These are phyloP conservation scores for Rhizopus microsporus DNA, from an alignment of 371 early-diverging fungal genomes.

Conservation along the genomic window DNA sequence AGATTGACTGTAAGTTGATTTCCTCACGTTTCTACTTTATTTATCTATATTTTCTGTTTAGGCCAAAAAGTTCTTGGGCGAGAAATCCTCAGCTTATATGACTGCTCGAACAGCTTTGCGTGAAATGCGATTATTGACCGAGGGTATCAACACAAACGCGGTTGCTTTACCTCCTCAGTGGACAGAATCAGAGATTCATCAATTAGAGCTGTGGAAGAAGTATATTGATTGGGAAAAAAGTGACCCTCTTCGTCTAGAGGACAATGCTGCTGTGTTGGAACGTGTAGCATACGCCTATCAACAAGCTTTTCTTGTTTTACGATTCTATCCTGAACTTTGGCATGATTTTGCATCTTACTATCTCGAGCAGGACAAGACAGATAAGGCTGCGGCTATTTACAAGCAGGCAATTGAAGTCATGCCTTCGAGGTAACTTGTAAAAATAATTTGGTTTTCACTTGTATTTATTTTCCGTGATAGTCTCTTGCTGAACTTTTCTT, in stretches of 20 bases:
- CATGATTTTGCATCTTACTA: slow-evolving; percentile 68
- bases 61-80: slow-evolving; percentile 88
- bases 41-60: slow-evolving; percentile 11
- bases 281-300: slow-evolving; percentile 87
- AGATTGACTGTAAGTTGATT: slow-evolving; percentile 66
- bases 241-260: slow-evolving; percentile 85
- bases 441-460: neutral
- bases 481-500: slow-evolving; percentile 79
- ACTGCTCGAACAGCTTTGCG: slow-evolving; percentile 86
- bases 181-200: slow-evolving; percentile 70
- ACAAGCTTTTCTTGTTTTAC: slow-evolving; percentile 79
- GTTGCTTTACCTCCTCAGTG: slow-evolving; percentile 85
- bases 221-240: slow-evolving; percentile 90
- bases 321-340: slow-evolving; percentile 93
- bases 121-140: slow-evolving; percentile 77
- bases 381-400: slow-evolving; percentile 76
- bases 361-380: slow-evolving; percentile 62
- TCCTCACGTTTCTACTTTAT: neutral
- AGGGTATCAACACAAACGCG: slow-evolving; percentile 64
- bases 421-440: slow-evolving; percentile 66
- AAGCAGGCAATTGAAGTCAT: slow-evolving; percentile 73
- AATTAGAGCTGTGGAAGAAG: slow-evolving; percentile 79
- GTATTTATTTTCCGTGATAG: slow-evolving; percentile 33
- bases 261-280: slow-evolving; percentile 54
- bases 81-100: slow-evolving; percentile 88